A percentile compares a stretch with the other conserved stretches of the same genome.
Conservation (phyloP, 2,329 filamentous ascomycete genomes). For the Pyricularia grisea region DNA sequence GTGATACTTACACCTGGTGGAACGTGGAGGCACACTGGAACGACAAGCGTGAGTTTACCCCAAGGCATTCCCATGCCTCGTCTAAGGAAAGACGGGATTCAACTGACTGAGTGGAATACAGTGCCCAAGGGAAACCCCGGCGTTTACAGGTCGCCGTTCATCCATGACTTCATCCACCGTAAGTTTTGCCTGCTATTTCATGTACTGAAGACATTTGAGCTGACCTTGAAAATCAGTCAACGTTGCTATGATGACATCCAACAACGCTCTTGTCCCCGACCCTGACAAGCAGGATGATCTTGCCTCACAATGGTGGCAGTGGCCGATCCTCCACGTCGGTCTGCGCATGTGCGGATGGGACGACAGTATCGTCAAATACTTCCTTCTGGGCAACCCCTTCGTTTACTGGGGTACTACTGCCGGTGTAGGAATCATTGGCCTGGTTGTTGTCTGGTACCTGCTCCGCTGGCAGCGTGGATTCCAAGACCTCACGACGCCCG, state of each 20-base stretch:
- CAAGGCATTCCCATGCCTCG: background rate
- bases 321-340: slow-evolving; percentile 91
- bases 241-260: slow-evolving; percentile 99
- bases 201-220: background rate
- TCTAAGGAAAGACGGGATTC: background rate
- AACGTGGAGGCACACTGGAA: slow-evolving; percentile 95
- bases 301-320: slow-evolving; percentile 96
- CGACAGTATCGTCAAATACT: slow-evolving; percentile 93
- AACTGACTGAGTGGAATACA: slow-evolving; percentile 22
- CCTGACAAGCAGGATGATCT: slow-evolving; percentile 98
- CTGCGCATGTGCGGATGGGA: slow-evolving; percentile 99
- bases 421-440: slow-evolving; percentile 61
- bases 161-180: slow-evolving; percentile 88
- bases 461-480: slow-evolving; percentile 95
- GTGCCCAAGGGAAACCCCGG: slow-evolving; percentile 83
- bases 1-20: slow-evolving; percentile 96
- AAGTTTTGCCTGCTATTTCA: slow-evolving; percentile 3
- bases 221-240: slow-evolving; percentile 46
- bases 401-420: slow-evolving; percentile 93
- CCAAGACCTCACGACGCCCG: slow-evolving; percentile 64
- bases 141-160: slow-evolving; percentile 92
- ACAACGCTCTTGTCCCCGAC: slow-evolving; percentile 95
- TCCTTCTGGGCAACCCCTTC: slow-evolving; percentile 90
- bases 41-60: slow-evolving; percentile 62
- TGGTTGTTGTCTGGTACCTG: slow-evolving; percentile 73